These are phyloP conservation scores for Coniophora puteana DNA, from an alignment of 1,284 basidiomycete genomes.

Conservation along the genomic window DNA sequence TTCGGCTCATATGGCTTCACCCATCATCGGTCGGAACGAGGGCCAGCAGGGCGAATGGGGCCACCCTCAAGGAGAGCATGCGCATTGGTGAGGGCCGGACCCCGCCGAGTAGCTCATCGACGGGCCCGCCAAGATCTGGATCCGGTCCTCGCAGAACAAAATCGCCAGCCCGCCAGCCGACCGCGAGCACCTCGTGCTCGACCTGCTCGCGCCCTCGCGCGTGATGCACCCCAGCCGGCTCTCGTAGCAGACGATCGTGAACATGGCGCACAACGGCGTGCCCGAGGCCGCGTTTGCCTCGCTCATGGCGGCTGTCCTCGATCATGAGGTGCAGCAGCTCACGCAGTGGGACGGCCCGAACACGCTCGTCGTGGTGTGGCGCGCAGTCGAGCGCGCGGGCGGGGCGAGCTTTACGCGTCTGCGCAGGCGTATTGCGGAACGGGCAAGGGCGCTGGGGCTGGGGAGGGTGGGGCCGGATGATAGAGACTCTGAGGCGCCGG, in stretches of 20 bases:
- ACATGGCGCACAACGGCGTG: conserved; percentile 58
- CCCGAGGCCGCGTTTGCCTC: no score
- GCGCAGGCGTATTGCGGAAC: conserved; percentile 39
- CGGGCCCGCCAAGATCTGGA: conserved; percentile 57
- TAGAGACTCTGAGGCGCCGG: no score
- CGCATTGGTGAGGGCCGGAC: conserved; percentile 42
- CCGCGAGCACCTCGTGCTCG: conserved; percentile 54
- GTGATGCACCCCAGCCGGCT: conserved; percentile 38
- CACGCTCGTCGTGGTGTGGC: conserved; percentile 46
- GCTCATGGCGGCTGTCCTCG: conserved; percentile 52
- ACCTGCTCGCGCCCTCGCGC: conserved; percentile 41
- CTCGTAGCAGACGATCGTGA: conserved; percentile 55
- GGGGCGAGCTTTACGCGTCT: conserved; percentile 40
- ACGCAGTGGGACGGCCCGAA: conserved; percentile 46
- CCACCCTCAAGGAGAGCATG: conserved; percentile 46
- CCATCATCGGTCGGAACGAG: no score
- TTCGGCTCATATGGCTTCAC: no score
- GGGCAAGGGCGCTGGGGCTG: conserved; percentile 54
- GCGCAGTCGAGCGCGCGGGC: conserved; percentile 44
- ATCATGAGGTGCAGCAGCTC: conserved; percentile 44
- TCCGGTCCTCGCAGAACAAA: conserved; percentile 63
- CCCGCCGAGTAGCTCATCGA: conserved; percentile 39
- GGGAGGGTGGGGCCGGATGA: conserved; percentile 32
- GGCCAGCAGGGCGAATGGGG: no score
- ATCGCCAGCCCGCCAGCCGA: conserved; percentile 47